Conservation (phyloP, 768 basidiomycete species). For the Pisolithus marmoratus region DNA sequence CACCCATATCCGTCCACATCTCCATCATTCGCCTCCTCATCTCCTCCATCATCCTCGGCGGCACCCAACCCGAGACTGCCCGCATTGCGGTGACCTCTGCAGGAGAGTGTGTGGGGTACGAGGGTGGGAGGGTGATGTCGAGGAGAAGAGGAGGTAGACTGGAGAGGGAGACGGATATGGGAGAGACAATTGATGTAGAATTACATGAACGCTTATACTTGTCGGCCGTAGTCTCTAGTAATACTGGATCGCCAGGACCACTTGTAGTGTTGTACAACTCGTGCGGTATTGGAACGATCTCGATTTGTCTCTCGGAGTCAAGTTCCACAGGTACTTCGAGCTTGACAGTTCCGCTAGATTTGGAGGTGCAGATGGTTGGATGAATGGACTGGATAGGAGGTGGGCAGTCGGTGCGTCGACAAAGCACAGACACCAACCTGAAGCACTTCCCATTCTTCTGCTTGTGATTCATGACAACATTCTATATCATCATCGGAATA, state of each 20-base stretch:
- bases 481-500: background rate
- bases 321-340: constrained; percentile 67
- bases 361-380: constrained; percentile 58
- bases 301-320: constrained; percentile 34
- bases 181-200: constrained; percentile 14
- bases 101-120: constrained; percentile 49
- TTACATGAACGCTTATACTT: constrained; percentile 1
- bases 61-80: constrained; percentile 56
- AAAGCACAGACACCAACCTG: constrained; percentile 36
- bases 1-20: constrained; percentile 46
- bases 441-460: constrained; percentile 58
- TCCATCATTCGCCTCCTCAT: constrained; percentile 39
- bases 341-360: constrained; percentile 36
- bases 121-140: constrained; percentile 43
- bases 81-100: constrained; percentile 53
- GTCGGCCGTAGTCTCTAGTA: constrained; percentile 2
- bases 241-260: constrained; percentile 1
- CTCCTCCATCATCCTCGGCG: constrained; percentile 22
- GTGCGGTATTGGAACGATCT: constrained; percentile 22
- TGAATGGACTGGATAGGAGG: constrained; percentile 56
- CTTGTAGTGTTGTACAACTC: background rate
- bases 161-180: constrained; percentile 31
- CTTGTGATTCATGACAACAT: constrained; percentile 23
- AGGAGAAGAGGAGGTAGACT: constrained; percentile 62
- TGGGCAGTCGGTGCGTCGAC: background rate